phyloP scores from a whole-genome alignment of 139 green algal genomes.

The Volvox reticuliferus region DNA sequence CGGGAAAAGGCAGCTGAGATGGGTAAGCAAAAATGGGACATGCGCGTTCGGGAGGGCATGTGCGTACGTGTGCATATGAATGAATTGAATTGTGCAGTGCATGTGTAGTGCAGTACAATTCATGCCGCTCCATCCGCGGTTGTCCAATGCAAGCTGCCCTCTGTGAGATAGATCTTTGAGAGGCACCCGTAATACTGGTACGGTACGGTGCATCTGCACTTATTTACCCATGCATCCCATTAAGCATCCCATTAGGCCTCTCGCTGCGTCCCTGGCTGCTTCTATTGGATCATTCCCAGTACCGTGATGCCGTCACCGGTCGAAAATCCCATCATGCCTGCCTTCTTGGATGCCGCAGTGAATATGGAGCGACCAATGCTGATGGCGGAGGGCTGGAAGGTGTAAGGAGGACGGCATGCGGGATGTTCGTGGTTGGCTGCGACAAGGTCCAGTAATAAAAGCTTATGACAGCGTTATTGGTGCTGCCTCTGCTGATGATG shows the following conservation, averaged over 20 bases:
- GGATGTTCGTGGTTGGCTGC: too few relatives aligned
- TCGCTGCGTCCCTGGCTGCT: background rate
- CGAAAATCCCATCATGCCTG: background rate
- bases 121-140: background rate
- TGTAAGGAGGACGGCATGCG: background rate
- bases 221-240: too few relatives aligned
- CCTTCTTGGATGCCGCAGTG: background rate
- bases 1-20: background rate
- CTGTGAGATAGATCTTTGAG: too few relatives aligned
- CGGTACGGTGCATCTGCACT: too few relatives aligned
- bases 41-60: background rate
- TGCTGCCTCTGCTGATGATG: too few relatives aligned
- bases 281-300: background rate
- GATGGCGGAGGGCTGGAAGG: constrained; percentile 20
- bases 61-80: background rate
- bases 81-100: background rate
- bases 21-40: background rate
- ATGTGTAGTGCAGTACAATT: too few relatives aligned
- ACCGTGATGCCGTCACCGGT: too few relatives aligned
- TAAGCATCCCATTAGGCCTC: background rate
- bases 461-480: too few relatives aligned
- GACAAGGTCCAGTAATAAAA: too few relatives aligned
- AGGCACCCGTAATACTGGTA: too few relatives aligned
- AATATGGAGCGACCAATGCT: constrained; percentile 10
- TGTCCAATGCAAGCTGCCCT: background rate